Evolutionary conservation across 108 stramenopile species (phyloP).

Genomic region (Conticribra weissflogii): DNA sequence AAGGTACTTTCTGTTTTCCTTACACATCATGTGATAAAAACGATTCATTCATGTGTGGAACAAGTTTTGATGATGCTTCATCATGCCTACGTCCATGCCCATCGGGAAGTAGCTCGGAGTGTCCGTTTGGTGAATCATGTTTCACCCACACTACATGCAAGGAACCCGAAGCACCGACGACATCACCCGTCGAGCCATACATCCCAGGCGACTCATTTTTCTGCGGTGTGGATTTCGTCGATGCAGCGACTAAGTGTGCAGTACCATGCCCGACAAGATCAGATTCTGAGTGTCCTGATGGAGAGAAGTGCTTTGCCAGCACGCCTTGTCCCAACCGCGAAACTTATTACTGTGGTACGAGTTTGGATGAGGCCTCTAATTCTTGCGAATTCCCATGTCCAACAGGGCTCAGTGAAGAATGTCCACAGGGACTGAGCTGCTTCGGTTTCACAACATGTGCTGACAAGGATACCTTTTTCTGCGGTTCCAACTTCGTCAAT

Average conservation of each 20-base stretch:
- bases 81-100: slow-evolving; percentile 38
- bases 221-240: slow-evolving; percentile 46
- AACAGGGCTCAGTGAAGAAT: slow-evolving; percentile 31
- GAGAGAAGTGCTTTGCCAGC: slow-evolving; percentile 44
- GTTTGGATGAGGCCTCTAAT: slow-evolving; percentile 39
- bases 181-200: slow-evolving; percentile 10
- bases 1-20: slow-evolving; percentile 47
- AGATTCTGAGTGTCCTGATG: slow-evolving; percentile 46
- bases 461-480: slow-evolving; percentile 50
- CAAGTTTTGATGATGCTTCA: slow-evolving; percentile 52
- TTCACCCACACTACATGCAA: slow-evolving; percentile 41
- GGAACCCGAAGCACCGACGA: neutral
- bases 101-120: slow-evolving; percentile 28
- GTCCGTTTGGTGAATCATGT: slow-evolving; percentile 40
- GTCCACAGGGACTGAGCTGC: slow-evolving; percentile 48
- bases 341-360: slow-evolving; percentile 53
- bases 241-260: slow-evolving; percentile 42
- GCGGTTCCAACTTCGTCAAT: slow-evolving; percentile 43
- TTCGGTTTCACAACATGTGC: slow-evolving; percentile 55
- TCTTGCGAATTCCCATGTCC: slow-evolving; percentile 48
- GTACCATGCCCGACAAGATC: slow-evolving; percentile 39
- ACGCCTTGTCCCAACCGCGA: slow-evolving; percentile 49
- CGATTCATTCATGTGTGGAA: slow-evolving; percentile 51
- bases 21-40: slow-evolving; percentile 45
- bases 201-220: slow-evolving; percentile 51